Evolutionary conservation across 2,329 filamentous ascomycete species (phyloP).

Genomic region (Penicillium psychrosexuale): DNA sequence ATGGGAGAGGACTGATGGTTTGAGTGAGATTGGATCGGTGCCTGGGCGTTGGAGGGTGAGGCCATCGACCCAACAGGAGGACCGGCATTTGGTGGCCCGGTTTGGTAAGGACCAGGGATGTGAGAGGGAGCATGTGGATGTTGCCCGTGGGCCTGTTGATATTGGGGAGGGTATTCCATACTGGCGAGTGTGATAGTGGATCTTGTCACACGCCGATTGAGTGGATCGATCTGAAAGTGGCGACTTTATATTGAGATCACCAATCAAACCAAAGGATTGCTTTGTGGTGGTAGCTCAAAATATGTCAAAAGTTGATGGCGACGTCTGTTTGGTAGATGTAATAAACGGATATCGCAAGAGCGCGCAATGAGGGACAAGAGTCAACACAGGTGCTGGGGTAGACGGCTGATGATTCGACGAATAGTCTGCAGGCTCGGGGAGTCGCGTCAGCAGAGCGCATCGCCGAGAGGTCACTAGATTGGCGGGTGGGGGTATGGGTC

Average conservation of each 20-base stretch:
- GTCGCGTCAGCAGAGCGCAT: constrained; percentile 47
- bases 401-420: constrained; percentile 43
- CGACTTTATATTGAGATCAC: constrained; percentile 8
- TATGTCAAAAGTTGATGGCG: constrained; percentile 23
- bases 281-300: constrained; percentile 12
- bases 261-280: constrained; percentile 21
- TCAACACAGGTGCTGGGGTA: constrained; percentile 24
- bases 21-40: constrained; percentile 60
- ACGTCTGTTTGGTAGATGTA: constrained; percentile 24
- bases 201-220: constrained; percentile 27
- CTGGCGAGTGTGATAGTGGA: constrained; percentile 39
- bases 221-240: constrained; percentile 6
- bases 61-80: constrained; percentile 56
- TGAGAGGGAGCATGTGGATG: constrained; percentile 60
- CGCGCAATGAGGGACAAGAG: constrained; percentile 26
- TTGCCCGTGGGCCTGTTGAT: constrained; percentile 61
- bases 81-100: constrained; percentile 53
- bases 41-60: constrained; percentile 68
- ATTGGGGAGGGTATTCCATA: constrained; percentile 75
- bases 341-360: constrained; percentile 25
- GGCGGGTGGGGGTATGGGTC: constrained; percentile 24
- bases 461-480: constrained; percentile 43
- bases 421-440: constrained; percentile 39
- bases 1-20: constrained; percentile 74
- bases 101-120: constrained; percentile 61